phyloP scores from a whole-genome alignment of 2,329 filamentous ascomycete species.

The Uncinocarpus reesii region DNA sequence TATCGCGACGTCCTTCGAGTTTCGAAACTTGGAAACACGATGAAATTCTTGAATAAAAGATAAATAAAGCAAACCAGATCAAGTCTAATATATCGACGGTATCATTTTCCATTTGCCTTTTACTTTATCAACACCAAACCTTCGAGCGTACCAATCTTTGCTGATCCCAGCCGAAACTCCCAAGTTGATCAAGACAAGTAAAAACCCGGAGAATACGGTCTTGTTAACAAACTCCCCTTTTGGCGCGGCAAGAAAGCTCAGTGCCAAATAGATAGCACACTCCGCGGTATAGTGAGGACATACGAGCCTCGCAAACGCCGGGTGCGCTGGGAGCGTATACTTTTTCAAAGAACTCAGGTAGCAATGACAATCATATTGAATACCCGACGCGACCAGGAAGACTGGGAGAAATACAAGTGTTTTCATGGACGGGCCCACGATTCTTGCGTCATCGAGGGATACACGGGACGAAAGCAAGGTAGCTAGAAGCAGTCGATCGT shows the following conservation, averaged over 20 bases:
- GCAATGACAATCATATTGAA: slow-evolving; percentile 65
- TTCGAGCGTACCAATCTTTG: slow-evolving; percentile 64
- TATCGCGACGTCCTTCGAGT: slow-evolving; percentile 80
- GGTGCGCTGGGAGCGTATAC: slow-evolving; percentile 68
- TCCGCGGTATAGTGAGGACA: slow-evolving; percentile 91
- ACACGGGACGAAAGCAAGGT: slow-evolving; percentile 12
- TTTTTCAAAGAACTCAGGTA: slow-evolving; percentile 63
- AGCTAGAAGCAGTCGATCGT: slow-evolving; percentile 2
- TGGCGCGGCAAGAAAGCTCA: slow-evolving; percentile 66
- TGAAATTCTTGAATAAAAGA: slow-evolving; percentile 41
- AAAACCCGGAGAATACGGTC: slow-evolving; percentile 58
- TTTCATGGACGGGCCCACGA: slow-evolving; percentile 40
- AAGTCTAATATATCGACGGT: slow-evolving; percentile 42
- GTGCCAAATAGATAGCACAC: slow-evolving; percentile 68
- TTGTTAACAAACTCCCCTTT: slow-evolving; percentile 55
- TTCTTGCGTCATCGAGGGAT: slow-evolving; percentile 24
- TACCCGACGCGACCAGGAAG: slow-evolving; percentile 58
- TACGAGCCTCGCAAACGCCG: slow-evolving; percentile 60
- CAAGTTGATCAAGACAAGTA: slow-evolving; percentile 70
- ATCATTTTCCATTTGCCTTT: slow-evolving; percentile 63
- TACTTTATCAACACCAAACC: slow-evolving; percentile 60
- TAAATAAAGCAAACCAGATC: too few species aligned
- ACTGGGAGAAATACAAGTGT: slow-evolving; percentile 48
- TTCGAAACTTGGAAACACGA: slow-evolving; percentile 58
- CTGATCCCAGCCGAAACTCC: slow-evolving; percentile 71